Base-by-base conservation (phyloP, 331 rosid genomes). In the Rhamnella rubrinervis region DNA sequence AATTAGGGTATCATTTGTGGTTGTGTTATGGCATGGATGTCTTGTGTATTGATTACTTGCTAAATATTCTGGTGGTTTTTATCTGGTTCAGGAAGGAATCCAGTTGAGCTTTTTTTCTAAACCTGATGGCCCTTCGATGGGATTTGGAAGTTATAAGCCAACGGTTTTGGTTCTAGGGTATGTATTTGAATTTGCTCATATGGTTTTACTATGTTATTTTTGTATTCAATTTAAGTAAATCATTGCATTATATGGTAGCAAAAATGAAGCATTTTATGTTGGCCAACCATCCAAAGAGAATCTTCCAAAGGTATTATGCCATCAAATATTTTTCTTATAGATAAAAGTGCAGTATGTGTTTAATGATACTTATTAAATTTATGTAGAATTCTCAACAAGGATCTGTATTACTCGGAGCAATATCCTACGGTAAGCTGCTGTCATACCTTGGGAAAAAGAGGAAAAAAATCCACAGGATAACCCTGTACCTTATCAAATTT, bases 121-220 rank as follows among this genome's bases (percentile, higher is more conserved):
- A 83, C 97, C 92, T n/a, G 97, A 92, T 85, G 97, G 92, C 58
- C 85, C 90, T 21, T 57, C 89, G 84, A 75, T 80, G 76, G 97
- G 95, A 80, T 85, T 82, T 55, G 89, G 95, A 73, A 66, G 88
- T 67, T 92, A 70, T 59, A 89, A 85, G 76, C 84, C 97, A 70
- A 84, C 96, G 16, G 62, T 73, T 59, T 77, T 92, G 69, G 78
- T 85, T 75, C 95, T 96, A 53, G 95, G 96, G 97, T 92, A 81
- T 23, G 95, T 65, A 26, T 23, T 61, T 37, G 19, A 71, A 80
- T 6, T 72, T 68, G 63, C 68, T 66, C 52, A 55, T 37, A 19
- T 57, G 61, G 37, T 74, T 76, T 70, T 31, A 16, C 46, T 46
- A 64, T 39, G 66, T 41, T 31, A 19, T 55, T 40, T 70, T 82